Percentiles rank a stretch among this genome's conserved stretches.
Conservation (phyloP, 148 eudicot genomes). For the Nepenthes mirabilis region DNA sequence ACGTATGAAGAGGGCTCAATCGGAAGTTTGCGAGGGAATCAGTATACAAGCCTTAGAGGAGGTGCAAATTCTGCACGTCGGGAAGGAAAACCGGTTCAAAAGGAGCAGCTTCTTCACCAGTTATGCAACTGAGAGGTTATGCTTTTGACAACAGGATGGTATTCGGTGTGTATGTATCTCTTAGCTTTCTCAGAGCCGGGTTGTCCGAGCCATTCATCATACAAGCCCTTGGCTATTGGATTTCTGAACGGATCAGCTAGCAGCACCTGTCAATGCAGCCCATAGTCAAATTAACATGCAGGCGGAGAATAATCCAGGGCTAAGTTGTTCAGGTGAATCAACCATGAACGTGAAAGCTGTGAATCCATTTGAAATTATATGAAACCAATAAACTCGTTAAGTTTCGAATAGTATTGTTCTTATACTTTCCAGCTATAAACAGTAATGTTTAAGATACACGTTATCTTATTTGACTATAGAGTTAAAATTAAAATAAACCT, state of each 20-base stretch:
- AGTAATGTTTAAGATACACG: too few species aligned
- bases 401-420: too few species aligned
- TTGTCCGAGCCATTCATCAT: constrained; percentile 67
- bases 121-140: constrained; percentile 68
- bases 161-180: constrained; percentile 64
- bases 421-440: too few species aligned
- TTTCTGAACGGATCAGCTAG: constrained; percentile 68
- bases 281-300: background rate
- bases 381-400: too few species aligned
- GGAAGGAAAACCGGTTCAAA: too few species aligned
- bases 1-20: too few species aligned
- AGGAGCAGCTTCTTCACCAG: constrained; percentile 36
- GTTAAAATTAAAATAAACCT: too few species aligned
- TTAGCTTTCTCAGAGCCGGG: constrained; percentile 90
- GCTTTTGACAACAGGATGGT: constrained; percentile 81
- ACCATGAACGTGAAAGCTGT: background rate
- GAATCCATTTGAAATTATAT: too few species aligned
- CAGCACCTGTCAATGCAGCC: constrained; percentile 35
- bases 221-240: constrained; percentile 53
- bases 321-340: background rate
- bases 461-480: too few species aligned
- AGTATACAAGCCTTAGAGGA: too few species aligned
- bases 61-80: too few species aligned
- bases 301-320: constrained; percentile 2
- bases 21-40: too few species aligned